These are phyloP conservation scores for Chlorella sp. DNA, from an alignment of 139 green algal species.

Conservation along the genomic window DNA sequence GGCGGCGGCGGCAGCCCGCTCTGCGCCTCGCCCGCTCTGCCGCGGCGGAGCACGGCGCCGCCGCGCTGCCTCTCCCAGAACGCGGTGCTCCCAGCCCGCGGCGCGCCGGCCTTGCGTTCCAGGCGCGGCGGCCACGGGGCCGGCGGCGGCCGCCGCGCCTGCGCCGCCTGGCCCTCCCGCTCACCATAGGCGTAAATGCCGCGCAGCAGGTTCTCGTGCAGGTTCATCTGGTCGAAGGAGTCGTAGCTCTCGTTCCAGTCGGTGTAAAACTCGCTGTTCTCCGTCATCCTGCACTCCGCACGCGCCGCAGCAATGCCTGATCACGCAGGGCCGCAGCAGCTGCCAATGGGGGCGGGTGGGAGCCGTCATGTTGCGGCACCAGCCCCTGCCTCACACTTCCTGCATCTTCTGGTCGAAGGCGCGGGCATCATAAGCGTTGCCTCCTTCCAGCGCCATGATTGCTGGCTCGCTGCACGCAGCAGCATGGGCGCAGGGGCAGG, in stretches of 20 bases:
- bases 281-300: slow-evolving; percentile 58
- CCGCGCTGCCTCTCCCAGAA: too few relatives aligned
- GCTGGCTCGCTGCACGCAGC: too few relatives aligned
- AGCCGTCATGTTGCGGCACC: neutral
- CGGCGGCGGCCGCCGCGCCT: too few relatives aligned
- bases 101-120: too few relatives aligned
- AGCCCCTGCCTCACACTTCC: slow-evolving; percentile 59
- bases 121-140: too few relatives aligned
- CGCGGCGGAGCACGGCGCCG: too few relatives aligned
- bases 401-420: slow-evolving; percentile 88
- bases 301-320: neutral
- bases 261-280: slow-evolving; percentile 85
- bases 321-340: neutral
- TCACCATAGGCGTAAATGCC: slow-evolving; percentile 99
- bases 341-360: neutral
- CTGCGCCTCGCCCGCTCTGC: too few relatives aligned
- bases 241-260: slow-evolving; percentile 98
- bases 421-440: slow-evolving; percentile 67
- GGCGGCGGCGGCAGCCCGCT: neutral
- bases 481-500: too few relatives aligned
- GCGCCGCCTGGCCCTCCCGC: too few relatives aligned
- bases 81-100: too few relatives aligned
- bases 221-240: slow-evolving; percentile 96
- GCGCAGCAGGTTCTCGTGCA: slow-evolving; percentile 98
- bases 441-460: slow-evolving; percentile 54